Conservation (phyloP, 805 yeast species). For the Saccharomycopsis fibuligera region DNA sequence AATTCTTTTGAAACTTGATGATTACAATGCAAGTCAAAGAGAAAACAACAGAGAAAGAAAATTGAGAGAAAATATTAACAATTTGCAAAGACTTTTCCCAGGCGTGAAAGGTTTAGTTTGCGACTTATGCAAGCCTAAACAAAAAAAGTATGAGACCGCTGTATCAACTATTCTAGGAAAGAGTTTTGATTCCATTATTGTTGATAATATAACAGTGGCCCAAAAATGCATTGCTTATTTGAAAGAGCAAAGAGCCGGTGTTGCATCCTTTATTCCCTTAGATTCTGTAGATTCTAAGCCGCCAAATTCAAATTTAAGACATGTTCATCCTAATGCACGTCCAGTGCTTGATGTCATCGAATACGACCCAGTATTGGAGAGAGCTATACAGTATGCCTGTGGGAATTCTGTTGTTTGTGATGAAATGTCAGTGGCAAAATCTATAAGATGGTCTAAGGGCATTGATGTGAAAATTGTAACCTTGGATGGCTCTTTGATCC, state of each 20-base stretch:
- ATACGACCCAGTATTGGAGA: slow-evolving; percentile 60
- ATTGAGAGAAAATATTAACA: slow-evolving; percentile 65
- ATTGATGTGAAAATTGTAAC: slow-evolving; percentile 67
- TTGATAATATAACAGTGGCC: slow-evolving; percentile 64
- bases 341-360: slow-evolving; percentile 72
- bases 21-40: slow-evolving; percentile 66
- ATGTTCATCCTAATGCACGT: slow-evolving; percentile 45
- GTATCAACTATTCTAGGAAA: slow-evolving; percentile 73
- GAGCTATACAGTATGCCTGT: slow-evolving; percentile 75
- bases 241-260: slow-evolving; percentile 80
- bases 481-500: slow-evolving; percentile 77
- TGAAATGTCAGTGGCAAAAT: slow-evolving; percentile 57
- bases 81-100: slow-evolving; percentile 68
- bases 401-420: slow-evolving; percentile 79
- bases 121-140: slow-evolving; percentile 74
- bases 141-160: slow-evolving; percentile 66
- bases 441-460: slow-evolving; percentile 59
- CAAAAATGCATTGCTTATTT: slow-evolving; percentile 70
- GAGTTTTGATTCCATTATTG: slow-evolving; percentile 76
- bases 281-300: slow-evolving; percentile 61
- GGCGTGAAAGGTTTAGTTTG: slow-evolving; percentile 78
- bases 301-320: slow-evolving; percentile 48
- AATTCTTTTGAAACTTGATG: slow-evolving; percentile 56
- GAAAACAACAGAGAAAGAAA: slow-evolving; percentile 66
- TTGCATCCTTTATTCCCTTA: slow-evolving; percentile 82